Conservation (phyloP, 371 early-diverging fungal genomes). For the Mucor racemosus region DNA sequence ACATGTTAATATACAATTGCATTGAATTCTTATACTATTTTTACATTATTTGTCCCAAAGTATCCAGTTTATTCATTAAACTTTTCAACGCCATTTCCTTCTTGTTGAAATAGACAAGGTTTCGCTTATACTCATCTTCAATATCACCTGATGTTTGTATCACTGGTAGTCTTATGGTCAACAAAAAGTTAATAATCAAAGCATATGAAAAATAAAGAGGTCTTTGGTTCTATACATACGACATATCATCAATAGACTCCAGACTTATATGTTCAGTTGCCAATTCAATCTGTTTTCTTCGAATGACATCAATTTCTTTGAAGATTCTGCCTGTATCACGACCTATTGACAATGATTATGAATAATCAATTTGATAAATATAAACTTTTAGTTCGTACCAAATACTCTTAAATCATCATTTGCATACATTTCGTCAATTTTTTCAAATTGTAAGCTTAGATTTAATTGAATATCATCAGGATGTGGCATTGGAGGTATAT, state of each 20-base stretch:
- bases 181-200: background rate
- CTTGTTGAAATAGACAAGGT: conserved; percentile 12
- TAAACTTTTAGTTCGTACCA: conserved; percentile 6
- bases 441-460: conserved; percentile 13
- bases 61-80: conserved; percentile 20
- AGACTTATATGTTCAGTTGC: conserved; percentile 27
- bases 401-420: conserved; percentile 25
- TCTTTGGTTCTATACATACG: conserved; percentile 8
- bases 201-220: background rate
- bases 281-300: conserved; percentile 27
- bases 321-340: conserved; percentile 21
- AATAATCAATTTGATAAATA: background rate
- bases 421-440: conserved; percentile 15
- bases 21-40: background rate
- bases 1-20: no score
- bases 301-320: conserved; percentile 26
- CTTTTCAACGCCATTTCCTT: conserved; percentile 21
- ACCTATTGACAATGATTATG: conserved; percentile 3
- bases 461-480: conserved; percentile 9
- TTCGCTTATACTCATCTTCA: conserved; percentile 15
- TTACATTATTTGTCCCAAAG: conserved; percentile 23
- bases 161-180: background rate
- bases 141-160: conserved; percentile 3
- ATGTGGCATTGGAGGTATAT: background rate
- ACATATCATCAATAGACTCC: conserved; percentile 21